A percentile compares a stretch with the other conserved stretches of the same genome.
These are phyloP conservation scores for Venturiaceae sp. DNA, from an alignment of 2,329 filamentous ascomycete species.

Conservation along the genomic window DNA sequence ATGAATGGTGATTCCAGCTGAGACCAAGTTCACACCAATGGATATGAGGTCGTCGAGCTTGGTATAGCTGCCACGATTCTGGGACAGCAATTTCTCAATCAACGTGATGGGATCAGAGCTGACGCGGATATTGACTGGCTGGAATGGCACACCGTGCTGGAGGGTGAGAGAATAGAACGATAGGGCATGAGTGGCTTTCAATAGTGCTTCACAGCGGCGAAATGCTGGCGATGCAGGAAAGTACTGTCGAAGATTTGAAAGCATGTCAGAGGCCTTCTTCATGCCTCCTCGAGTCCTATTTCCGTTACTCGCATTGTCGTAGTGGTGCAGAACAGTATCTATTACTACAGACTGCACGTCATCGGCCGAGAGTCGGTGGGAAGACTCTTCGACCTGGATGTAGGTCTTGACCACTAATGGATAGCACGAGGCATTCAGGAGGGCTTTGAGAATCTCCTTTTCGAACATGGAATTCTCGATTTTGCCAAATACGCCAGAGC, in stretches of 20 bases:
- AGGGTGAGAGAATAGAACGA: constrained; percentile 69
- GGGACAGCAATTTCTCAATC: constrained; percentile 62
- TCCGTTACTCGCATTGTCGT: constrained; percentile 75
- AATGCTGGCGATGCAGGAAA: constrained; percentile 44
- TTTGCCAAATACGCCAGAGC: constrained; percentile 45
- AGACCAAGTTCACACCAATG: constrained; percentile 58
- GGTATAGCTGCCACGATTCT: constrained; percentile 66
- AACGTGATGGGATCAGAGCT: constrained; percentile 66
- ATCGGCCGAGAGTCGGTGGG: constrained; percentile 39
- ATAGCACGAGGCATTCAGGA: constrained; percentile 55
- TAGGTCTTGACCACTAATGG: constrained; percentile 46
- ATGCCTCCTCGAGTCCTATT: constrained; percentile 67
- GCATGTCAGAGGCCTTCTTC: constrained; percentile 70
- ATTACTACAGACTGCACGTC: constrained; percentile 52
- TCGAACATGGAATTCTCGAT: constrained; percentile 55
- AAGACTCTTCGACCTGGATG: constrained; percentile 46
- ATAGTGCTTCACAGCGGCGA: constrained; percentile 51
- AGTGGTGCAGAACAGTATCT: constrained; percentile 56
- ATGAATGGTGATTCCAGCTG: constrained; percentile 40
- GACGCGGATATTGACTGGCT: constrained; percentile 67
- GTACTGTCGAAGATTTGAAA: constrained; percentile 53
- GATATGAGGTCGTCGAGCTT: constrained; percentile 62
- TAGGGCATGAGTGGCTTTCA: constrained; percentile 64
- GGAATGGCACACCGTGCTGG: constrained; percentile 72
- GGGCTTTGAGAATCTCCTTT: constrained; percentile 57